phyloP scores from a whole-genome alignment of 208 protist species.

The Leishmania tarentolae region DNA sequence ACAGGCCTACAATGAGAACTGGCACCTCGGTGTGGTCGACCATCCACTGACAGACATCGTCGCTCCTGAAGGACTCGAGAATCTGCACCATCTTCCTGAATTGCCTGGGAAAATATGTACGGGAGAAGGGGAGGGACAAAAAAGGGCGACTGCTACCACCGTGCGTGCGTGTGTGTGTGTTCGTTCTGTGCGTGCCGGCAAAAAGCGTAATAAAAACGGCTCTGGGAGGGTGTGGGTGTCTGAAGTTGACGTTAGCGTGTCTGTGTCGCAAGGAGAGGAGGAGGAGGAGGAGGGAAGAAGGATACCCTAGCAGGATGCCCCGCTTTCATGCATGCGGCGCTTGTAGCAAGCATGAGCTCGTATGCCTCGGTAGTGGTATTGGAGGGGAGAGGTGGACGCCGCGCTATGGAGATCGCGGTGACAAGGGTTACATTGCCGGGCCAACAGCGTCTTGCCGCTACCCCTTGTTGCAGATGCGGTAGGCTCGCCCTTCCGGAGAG shows the following conservation, averaged over 20 bases:
- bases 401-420: not conserved
- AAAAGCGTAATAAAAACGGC: not conserved
- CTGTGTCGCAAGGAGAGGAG: not conserved
- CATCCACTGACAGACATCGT: constrained; percentile 47
- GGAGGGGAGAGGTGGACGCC: not conserved
- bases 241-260: not conserved
- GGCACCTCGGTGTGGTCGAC: constrained; percentile 53
- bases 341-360: not conserved
- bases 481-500: not conserved
- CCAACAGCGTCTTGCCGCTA: not conserved
- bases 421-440: not conserved
- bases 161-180: not conserved
- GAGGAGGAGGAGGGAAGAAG: not conserved
- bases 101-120: not conserved
- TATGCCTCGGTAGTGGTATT: not conserved
- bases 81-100: not conserved
- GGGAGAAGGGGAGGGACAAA: not conserved
- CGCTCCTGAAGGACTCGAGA: constrained; percentile 38
- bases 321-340: not conserved
- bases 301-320: not conserved
- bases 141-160: not conserved
- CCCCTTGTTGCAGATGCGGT: not conserved
- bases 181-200: no score
- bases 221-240: not conserved
- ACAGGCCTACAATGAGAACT: constrained; percentile 37